These are phyloP conservation scores for Fusarium nanum DNA, from an alignment of 2,329 filamentous ascomycete species.

Conservation along the genomic window DNA sequence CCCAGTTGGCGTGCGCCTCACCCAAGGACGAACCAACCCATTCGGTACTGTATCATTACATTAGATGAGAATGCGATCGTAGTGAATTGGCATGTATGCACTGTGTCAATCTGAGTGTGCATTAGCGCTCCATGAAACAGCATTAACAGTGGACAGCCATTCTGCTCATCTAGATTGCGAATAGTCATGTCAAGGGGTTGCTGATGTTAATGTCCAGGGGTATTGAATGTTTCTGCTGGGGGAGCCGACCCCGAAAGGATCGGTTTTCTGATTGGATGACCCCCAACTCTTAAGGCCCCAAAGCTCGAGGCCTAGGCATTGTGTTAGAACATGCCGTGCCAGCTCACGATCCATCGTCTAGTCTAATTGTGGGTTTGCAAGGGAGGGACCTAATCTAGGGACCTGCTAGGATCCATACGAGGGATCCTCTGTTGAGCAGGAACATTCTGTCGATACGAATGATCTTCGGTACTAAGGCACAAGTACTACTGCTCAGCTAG, in stretches of 20 bases:
- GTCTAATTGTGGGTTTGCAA: conserved; percentile 16
- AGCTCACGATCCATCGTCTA: conserved; percentile 35
- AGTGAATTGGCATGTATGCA: background rate
- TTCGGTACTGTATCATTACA: background rate
- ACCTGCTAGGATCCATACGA: conserved; percentile 8
- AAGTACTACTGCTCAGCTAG: background rate
- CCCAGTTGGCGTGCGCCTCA: conserved; percentile 1
- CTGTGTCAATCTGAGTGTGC: background rate
- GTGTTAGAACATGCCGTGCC: conserved; percentile 24
- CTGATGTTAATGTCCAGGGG: conserved; percentile 19
- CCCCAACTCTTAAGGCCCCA: conserved; percentile 1
- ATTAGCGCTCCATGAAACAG: background rate
- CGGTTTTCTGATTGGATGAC: conserved; percentile 19
- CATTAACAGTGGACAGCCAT: background rate
- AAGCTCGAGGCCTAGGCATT: conserved; percentile 11
- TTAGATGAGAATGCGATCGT: background rate
- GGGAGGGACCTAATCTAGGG: conserved; percentile 14
- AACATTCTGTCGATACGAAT: background rate
- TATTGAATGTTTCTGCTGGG: conserved; percentile 5
- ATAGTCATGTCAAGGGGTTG: conserved; percentile 6
- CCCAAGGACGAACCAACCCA: background rate
- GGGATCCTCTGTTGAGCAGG: background rate
- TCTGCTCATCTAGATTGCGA: background rate
- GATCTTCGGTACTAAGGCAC: background rate
- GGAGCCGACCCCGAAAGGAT: conserved; percentile 10